Percentiles rank a stretch among this genome's conserved stretches.
Evolutionary conservation across 2,329 filamentous ascomycete species (phyloP).

Genomic region (Apiospora arundinis): DNA sequence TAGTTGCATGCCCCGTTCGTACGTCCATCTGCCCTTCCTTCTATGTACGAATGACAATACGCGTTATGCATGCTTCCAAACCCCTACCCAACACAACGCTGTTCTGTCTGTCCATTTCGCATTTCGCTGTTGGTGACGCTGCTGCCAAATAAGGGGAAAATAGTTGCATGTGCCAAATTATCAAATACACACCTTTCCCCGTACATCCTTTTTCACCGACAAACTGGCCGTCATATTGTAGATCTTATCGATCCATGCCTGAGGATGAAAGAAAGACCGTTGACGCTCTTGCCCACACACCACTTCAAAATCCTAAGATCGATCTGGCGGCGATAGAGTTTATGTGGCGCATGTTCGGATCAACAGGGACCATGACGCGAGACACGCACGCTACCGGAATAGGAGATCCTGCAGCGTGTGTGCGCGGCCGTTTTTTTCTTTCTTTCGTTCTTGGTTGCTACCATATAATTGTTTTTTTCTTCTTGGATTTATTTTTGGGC

Average conservation of each 20-base stretch:
- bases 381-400: neutral
- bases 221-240: neutral
- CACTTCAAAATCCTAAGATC: neutral
- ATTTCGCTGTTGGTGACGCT: neutral
- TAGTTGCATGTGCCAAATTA: neutral
- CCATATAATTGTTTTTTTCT: neutral
- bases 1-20: neutral
- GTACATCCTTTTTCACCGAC: neutral
- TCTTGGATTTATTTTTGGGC: neutral
- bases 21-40: too few species aligned
- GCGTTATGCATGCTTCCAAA: neutral
- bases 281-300: neutral
- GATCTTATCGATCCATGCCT: neutral
- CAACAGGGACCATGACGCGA: slow-evolving; percentile 12
- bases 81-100: neutral
- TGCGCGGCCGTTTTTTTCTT: neutral
- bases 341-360: slow-evolving; percentile 3
- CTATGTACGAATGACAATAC: neutral
- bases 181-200: too few species aligned
- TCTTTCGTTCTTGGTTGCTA: neutral
- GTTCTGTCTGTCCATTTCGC: neutral
- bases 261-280: neutral
- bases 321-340: slow-evolving; percentile 9
- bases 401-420: neutral
- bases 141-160: too few species aligned